Evolutionary conservation across 2,329 filamentous ascomycete species (phyloP).

Genomic region (Amauroascus niger): DNA sequence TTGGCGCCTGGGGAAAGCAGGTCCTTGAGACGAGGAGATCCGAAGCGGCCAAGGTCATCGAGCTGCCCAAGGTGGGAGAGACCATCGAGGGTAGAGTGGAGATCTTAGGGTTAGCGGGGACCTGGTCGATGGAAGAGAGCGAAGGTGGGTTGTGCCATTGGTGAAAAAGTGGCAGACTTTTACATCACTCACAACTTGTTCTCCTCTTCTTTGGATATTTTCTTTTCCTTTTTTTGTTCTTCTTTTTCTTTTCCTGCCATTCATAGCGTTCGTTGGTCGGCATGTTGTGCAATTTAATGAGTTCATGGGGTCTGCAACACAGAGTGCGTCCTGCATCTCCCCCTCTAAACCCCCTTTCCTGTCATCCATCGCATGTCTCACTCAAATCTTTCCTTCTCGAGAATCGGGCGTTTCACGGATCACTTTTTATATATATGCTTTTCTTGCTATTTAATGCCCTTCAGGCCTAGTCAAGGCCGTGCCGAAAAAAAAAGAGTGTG

Average conservation of each 20-base stretch:
- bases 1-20: slow-evolving; percentile 55
- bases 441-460: too few species aligned
- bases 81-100: slow-evolving; percentile 46
- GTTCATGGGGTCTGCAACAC: too few species aligned
- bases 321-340: too few species aligned
- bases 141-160: slow-evolving; percentile 54
- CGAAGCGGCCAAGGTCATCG: slow-evolving; percentile 28
- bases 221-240: neutral
- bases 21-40: slow-evolving; percentile 46
- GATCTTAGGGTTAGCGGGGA: slow-evolving; percentile 65
- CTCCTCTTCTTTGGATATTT: neutral
- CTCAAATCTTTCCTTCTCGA: neutral
- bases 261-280: too few species aligned
- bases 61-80: slow-evolving; percentile 46
- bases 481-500: too few species aligned
- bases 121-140: slow-evolving; percentile 80
- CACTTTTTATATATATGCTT: neutral
- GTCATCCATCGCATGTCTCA: too few species aligned
- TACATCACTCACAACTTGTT: neutral
- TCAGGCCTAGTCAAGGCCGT: too few species aligned
- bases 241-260: too few species aligned
- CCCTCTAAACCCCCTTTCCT: too few species aligned
- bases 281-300: too few species aligned
- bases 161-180: slow-evolving; percentile 25
- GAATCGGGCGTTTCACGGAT: neutral